phyloP scores from a whole-genome alignment of 768 basidiomycete genomes.

The Sutorius australiensis region DNA sequence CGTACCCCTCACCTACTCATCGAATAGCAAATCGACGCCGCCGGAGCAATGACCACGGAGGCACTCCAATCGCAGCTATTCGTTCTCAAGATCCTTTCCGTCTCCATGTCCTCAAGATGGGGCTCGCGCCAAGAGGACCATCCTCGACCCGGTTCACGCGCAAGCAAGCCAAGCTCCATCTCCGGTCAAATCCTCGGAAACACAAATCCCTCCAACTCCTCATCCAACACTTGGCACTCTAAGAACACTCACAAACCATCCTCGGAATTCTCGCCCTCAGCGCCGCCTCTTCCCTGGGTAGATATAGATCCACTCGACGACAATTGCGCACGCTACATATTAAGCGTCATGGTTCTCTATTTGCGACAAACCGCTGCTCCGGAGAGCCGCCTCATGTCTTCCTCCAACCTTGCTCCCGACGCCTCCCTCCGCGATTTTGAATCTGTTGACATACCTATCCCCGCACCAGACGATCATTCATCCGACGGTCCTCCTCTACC shows the following conservation, averaged over 20 bases:
- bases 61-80: constrained; percentile 85
- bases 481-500: constrained; percentile 31
- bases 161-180: constrained; percentile 35
- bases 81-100: constrained; percentile 74
- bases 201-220: constrained; percentile 36
- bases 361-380: constrained; percentile 64
- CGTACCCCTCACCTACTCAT: constrained; percentile 11
- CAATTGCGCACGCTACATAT: constrained; percentile 71
- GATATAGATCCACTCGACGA: constrained; percentile 80
- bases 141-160: constrained; percentile 39
- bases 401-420: constrained; percentile 58
- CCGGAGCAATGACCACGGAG: constrained; percentile 57
- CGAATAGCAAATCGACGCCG: constrained; percentile 49
- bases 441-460: constrained; percentile 41
- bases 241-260: constrained; percentile 37
- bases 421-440: constrained; percentile 72
- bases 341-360: constrained; percentile 81
- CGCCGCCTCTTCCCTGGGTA: constrained; percentile 42
- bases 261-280: constrained; percentile 36
- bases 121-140: constrained; percentile 40
- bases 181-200: constrained; percentile 28
- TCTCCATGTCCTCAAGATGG: constrained; percentile 79
- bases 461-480: constrained; percentile 19
- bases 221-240: constrained; percentile 22
- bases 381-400: constrained; percentile 55